phyloP scores from a whole-genome alignment of 2,329 filamentous ascomycete genomes.

The Aureobasidium sp. region DNA sequence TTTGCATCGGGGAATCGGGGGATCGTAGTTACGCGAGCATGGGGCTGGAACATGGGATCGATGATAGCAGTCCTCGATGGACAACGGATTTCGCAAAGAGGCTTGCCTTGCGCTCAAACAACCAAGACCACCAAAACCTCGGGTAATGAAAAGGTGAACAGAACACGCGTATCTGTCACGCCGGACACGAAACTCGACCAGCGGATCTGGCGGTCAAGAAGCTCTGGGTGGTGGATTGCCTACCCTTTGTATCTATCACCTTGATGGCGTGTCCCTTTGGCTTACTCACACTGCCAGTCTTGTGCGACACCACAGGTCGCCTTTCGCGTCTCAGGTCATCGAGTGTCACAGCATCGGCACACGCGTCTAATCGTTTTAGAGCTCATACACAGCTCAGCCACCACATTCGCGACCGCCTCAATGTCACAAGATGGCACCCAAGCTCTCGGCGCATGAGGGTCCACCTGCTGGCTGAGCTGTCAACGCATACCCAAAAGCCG shows the following conservation, averaged over 20 bases:
- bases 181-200: not conserved
- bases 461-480: not conserved
- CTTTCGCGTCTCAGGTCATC: too few species aligned
- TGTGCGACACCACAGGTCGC: too few species aligned
- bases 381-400: not conserved
- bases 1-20: constrained; percentile 1
- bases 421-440: not conserved
- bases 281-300: not conserved
- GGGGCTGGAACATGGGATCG: not conserved
- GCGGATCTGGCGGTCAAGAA: not conserved
- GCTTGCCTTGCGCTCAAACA: not conserved
- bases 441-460: not conserved
- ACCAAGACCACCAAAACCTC: not conserved
- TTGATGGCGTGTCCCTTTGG: not conserved
- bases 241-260: not conserved
- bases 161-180: not conserved
- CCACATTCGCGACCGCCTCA: not conserved
- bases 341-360: too few species aligned
- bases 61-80: not conserved
- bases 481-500: not conserved
- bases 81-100: not conserved
- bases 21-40: not conserved
- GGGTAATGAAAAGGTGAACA: not conserved
- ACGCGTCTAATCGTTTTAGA: too few species aligned
- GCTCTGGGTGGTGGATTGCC: not conserved